phyloP scores from a whole-genome alignment of 2,329 filamentous ascomycete genomes.

The Stachybotrys elegans region DNA sequence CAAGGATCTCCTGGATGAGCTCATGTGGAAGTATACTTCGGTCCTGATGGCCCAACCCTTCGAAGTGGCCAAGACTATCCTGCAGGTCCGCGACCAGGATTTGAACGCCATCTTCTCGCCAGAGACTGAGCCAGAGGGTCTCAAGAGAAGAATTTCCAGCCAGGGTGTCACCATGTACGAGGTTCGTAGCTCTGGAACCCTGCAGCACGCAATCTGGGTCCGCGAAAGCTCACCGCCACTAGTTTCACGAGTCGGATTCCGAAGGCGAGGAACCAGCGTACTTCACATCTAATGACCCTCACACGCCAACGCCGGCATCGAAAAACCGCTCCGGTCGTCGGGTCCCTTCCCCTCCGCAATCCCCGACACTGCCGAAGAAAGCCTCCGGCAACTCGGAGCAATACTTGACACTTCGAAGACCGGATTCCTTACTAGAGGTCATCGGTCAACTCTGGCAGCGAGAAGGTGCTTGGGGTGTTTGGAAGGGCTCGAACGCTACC shows the following conservation, averaged over 20 bases:
- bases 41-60: constrained; percentile 91
- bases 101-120: constrained; percentile 30
- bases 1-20: constrained; percentile 74
- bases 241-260: constrained; percentile 55
- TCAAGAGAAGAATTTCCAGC: constrained; percentile 22
- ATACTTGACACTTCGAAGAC: constrained; percentile 64
- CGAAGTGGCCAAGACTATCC: constrained; percentile 89
- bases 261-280: constrained; percentile 78
- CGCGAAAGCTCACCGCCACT: constrained; percentile 4
- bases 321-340: constrained; percentile 27
- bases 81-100: constrained; percentile 68
- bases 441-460: constrained; percentile 84
- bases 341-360: constrained; percentile 21
- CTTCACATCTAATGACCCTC: constrained; percentile 64
- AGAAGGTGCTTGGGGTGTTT: constrained; percentile 86
- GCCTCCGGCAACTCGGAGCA: constrained; percentile 36
- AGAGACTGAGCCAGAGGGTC: constrained; percentile 14
- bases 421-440: constrained; percentile 80
- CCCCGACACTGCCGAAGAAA: constrained; percentile 17
- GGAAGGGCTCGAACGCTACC: constrained; percentile 89
- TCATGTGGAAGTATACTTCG: constrained; percentile 87
- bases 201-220: too few species aligned
- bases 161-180: constrained; percentile 30
- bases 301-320: constrained; percentile 49
- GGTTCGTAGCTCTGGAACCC: constrained; percentile 17